Evolutionary conservation across 1,139 yeast genomes (phyloP), one percentile per base, ranked within the genome.

Genomic region (Zygoascus meyerae): DNA sequence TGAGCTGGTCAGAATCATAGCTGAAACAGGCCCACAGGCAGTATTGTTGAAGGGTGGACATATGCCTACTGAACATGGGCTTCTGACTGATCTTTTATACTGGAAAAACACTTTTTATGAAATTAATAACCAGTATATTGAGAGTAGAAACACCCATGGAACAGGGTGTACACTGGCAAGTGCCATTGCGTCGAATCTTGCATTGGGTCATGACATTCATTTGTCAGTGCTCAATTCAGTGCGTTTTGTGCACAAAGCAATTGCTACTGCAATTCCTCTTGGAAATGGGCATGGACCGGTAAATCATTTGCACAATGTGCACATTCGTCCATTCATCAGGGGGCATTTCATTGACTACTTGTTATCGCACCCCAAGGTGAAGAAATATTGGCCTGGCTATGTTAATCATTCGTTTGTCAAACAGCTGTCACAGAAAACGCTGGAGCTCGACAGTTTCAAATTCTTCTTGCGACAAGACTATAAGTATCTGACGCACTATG

Each of bases 131-230:
- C 63, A 62, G 2, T 77, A 63, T 54, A 64, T 80, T 15, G 63
- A 67, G 2, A 72, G 86, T 1, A 61, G 66, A 3, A 77, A 81
- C 57, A 80, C 89, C 0, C 97, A 89, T 62, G 97, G 97, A 8
- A 86, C 96, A 1, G 97, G 97, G 0, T 89, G 97, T 63, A 85
- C 96, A 0, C 69, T 89, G 44, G 81, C 95, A 0, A 81, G 95
- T 1, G 75, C 95, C 0, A 82, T 89, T 55, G 83, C 95, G 0
- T 79, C 94, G 1, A 80, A 84, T 55, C 56, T 86, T 41, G 90
- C 95, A 2, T 70, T 69, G 38, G 81, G 79, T 0, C 53, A 59
- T 32, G 34, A 69, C 0, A 57, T 85, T 9, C 54, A 58, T 1
- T 72, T 70, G 3, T 70, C 95, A 0, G 74, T 85, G 6, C 71